Evolutionary conservation across 371 early-diverging fungal genomes (phyloP).

Genomic region (Actinomortierella ambigua): DNA sequence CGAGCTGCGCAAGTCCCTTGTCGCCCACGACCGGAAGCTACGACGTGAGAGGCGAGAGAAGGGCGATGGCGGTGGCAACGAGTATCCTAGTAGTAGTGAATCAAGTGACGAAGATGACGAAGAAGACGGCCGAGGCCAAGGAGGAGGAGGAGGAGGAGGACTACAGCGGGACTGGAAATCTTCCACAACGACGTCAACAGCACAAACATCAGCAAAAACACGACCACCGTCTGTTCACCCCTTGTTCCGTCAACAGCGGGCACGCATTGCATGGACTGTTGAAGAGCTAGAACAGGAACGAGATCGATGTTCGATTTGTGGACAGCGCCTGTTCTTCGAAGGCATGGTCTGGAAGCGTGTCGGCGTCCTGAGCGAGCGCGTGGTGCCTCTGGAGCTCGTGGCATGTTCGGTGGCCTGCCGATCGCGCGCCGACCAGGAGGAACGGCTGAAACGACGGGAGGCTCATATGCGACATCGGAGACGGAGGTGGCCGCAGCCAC

Average conservation of each 20-base stretch:
- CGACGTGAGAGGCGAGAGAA: too few species aligned
- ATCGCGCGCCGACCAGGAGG: slow-evolving; percentile 17
- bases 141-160: not conserved
- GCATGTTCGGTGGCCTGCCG: slow-evolving; percentile 44
- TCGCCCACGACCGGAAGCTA: too few species aligned
- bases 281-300: slow-evolving; percentile 27
- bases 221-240: not conserved
- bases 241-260: too few species aligned
- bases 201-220: not conserved
- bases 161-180: not conserved
- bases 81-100: not conserved
- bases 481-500: not conserved
- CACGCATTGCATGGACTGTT: slow-evolving; percentile 17
- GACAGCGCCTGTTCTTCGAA: slow-evolving; percentile 30
- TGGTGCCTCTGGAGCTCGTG: slow-evolving; percentile 40
- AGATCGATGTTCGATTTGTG: slow-evolving; percentile 39
- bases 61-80: not conserved
- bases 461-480: not conserved
- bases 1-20: slow-evolving; percentile 15
- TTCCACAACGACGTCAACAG: not conserved
- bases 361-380: slow-evolving; percentile 42
- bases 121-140: not conserved
- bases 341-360: slow-evolving; percentile 44
- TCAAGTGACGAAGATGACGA: slow-evolving; percentile 1
- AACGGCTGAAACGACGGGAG: slow-evolving; percentile 7